phyloP scores from a whole-genome alignment of 768 basidiomycete species.

The Termitomyces titanicus region DNA sequence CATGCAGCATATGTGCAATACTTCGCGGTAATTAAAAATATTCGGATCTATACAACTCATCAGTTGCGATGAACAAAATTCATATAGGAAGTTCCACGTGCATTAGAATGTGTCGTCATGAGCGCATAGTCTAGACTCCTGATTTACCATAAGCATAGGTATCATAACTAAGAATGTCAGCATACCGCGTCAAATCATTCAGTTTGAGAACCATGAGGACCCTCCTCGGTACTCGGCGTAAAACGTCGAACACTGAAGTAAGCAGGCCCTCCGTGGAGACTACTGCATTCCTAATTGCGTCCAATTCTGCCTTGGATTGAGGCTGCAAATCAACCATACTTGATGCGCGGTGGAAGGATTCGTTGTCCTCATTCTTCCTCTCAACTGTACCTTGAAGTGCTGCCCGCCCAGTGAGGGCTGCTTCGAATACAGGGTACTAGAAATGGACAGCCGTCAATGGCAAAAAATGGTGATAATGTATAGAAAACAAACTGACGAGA shows the following conservation, averaged over 20 bases:
- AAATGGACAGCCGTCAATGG: background rate
- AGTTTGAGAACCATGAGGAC: constrained; percentile 82
- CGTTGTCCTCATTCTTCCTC: constrained; percentile 31
- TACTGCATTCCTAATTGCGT: constrained; percentile 79
- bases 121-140: constrained; percentile 83
- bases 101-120: constrained; percentile 83
- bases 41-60: constrained; percentile 51
- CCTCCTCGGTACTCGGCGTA: constrained; percentile 80
- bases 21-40: constrained; percentile 89
- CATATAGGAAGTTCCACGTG: constrained; percentile 21
- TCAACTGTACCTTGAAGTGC: constrained; percentile 64
- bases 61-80: background rate
- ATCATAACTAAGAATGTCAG: background rate
- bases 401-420: constrained; percentile 88
- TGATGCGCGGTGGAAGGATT: constrained; percentile 57
- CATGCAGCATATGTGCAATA: constrained; percentile 82
- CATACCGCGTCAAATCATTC: constrained; percentile 81
- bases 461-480: background rate
- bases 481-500: constrained; percentile 50
- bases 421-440: constrained; percentile 92
- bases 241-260: constrained; percentile 79
- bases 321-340: constrained; percentile 73
- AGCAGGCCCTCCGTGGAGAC: constrained; percentile 80
- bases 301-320: constrained; percentile 75
- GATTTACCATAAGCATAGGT: constrained; percentile 7